phyloP scores from a whole-genome alignment of 805 yeast species.

The Candida methanosorbosa region DNA sequence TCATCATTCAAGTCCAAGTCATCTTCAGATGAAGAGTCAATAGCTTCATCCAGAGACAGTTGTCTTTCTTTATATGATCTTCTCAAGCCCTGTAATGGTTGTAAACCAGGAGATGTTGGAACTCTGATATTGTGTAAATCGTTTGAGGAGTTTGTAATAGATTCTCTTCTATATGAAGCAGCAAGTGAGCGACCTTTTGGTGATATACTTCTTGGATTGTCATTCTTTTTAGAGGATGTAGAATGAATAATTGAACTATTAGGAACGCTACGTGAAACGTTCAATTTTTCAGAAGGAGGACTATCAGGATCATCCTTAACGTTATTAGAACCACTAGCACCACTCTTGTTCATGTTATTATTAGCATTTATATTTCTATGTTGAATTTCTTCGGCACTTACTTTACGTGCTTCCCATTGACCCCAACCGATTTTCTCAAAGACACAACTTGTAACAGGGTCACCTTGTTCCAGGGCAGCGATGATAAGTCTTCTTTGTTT shows the following conservation, averaged over 20 bases:
- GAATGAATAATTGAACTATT: not conserved
- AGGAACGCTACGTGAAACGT: not conserved
- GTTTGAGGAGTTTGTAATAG: slow-evolving; percentile 36
- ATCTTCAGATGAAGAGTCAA: slow-evolving; percentile 30
- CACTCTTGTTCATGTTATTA: not conserved
- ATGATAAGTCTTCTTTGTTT: slow-evolving; percentile 87
- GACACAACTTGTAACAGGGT: slow-evolving; percentile 47
- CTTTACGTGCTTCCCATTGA: slow-evolving; percentile 79
- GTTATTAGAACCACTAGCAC: not conserved
- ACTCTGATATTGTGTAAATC: slow-evolving; percentile 38
- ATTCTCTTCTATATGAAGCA: slow-evolving; percentile 33
- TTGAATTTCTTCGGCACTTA: slow-evolving; percentile 14
- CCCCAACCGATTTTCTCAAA: slow-evolving; percentile 98
- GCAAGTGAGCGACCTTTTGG: slow-evolving; percentile 7
- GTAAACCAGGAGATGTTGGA: slow-evolving; percentile 30
- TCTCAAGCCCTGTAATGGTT: slow-evolving; percentile 21
- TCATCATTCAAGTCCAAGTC: slow-evolving; percentile 26
- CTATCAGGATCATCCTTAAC: not conserved
- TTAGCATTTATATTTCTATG: slow-evolving; percentile 9
- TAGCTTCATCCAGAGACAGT: slow-evolving; percentile 26
- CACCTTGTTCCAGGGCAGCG: slow-evolving; percentile 77
- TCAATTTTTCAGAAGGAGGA: not conserved
- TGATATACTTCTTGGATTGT: slow-evolving; percentile 8
- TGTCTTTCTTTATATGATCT: slow-evolving; percentile 20
- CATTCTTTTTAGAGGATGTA: not conserved